Evolutionary conservation across 805 yeast species (phyloP), one percentile per base, ranked within the genome.

Genomic region (Teunomyces panamensis): DNA sequence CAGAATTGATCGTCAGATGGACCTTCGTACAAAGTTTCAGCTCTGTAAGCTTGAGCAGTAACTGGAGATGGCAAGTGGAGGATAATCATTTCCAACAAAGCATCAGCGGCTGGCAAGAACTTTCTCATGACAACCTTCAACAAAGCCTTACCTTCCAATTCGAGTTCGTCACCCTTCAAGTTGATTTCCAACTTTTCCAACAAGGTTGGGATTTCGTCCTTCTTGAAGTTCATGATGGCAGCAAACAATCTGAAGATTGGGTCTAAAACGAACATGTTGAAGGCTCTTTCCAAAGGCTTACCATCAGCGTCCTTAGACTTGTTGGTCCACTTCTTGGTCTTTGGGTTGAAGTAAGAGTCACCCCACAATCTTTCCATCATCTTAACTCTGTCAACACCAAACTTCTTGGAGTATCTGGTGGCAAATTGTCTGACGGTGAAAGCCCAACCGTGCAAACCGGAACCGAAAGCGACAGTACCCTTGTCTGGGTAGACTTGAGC

Each of bases 361-460:
- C 99, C 99, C 99, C 99, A 92, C 77, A 92, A 84, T 83, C 97
- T 87, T 79, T 89, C 92, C 97, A 89, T 89, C 98, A 92, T 90
- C 89, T 94, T 92, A 56, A 72, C 60, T 75, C 89, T 85, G 88
- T 92, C 97, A 71, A 92, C 98, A 90, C 98, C 98, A 75, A 94
- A 92, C 81, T 92, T 94, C 90, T 91, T 90, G 75, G 97, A 84
- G 85, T 94, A 92, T 82, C 96, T 89, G 79, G 81, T 77, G 67
- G 98, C 97, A 66, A 92, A 92, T 83, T 92, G 98, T 79, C 99
- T 89, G 73, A 92, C 87, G 66, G 99, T 92, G 92, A 92, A 92
- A 74, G 97, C 98, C 99, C 99, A 92, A 79, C 99, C 99, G 85
- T 92, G 99, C 73, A 92, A 83, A 87, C 98, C 99, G 76, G 98